These are phyloP conservation scores for Aquilaria sinensis DNA, from an alignment of 345 rosid genomes.

Conservation along the genomic window DNA sequence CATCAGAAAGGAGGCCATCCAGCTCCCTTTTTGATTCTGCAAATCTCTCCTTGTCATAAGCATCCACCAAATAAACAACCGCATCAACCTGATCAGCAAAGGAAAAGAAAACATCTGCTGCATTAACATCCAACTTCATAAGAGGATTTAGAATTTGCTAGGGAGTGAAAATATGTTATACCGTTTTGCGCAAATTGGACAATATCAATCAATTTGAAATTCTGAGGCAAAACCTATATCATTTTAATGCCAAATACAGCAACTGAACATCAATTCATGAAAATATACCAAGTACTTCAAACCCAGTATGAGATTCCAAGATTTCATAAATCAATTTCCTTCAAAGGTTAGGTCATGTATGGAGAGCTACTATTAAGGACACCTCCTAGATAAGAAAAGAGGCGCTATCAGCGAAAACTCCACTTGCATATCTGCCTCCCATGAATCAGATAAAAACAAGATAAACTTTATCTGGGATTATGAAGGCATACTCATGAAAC, in stretches of 20 bases:
- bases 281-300: too few species aligned
- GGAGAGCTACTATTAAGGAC: slow-evolving; percentile 33
- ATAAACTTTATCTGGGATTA: slow-evolving; percentile 16
- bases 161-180: too few species aligned
- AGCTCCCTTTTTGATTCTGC: slow-evolving; percentile 62
- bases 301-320: too few species aligned
- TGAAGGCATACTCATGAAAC: slow-evolving; percentile 5
- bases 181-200: too few species aligned
- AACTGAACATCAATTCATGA: too few species aligned
- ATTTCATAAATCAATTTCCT: too few species aligned
- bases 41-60: slow-evolving; percentile 63
- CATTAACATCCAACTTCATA: not conserved
- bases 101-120: not conserved
- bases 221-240: too few species aligned
- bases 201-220: too few species aligned
- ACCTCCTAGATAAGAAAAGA: slow-evolving; percentile 21
- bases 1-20: slow-evolving; percentile 68
- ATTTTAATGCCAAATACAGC: too few species aligned
- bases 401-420: slow-evolving; percentile 24
- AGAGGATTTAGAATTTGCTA: too few species aligned
- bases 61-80: slow-evolving; percentile 70
- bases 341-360: slow-evolving; percentile 7
- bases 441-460: slow-evolving; percentile 38
- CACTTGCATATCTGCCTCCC: slow-evolving; percentile 25
- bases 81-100: slow-evolving; percentile 54